A percentile compares a stretch with the other conserved stretches of the same genome.
phyloP scores from a whole-genome alignment of 1,139 yeast genomes.

The Eremothecium coryli region DNA sequence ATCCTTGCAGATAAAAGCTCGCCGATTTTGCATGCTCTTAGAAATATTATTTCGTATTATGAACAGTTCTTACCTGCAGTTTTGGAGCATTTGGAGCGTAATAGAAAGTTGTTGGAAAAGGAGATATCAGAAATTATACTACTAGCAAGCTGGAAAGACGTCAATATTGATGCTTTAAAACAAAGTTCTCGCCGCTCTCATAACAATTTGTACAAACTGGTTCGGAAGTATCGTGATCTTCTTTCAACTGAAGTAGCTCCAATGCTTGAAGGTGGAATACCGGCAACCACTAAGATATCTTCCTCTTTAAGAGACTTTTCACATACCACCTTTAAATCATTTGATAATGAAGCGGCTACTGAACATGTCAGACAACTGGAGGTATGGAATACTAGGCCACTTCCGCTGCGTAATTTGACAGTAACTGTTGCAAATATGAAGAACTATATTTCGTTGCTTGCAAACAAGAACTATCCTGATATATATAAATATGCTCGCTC shows the following conservation, averaged over 20 bases:
- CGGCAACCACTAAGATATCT: constrained; percentile 19
- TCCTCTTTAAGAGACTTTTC: constrained; percentile 9
- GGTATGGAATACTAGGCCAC: constrained; percentile 49
- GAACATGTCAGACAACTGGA: constrained; percentile 25
- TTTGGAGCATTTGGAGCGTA: constrained; percentile 36
- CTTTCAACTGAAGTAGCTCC: constrained; percentile 46
- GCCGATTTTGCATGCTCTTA: constrained; percentile 36
- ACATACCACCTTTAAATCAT: constrained; percentile 7
- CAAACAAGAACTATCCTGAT: constrained; percentile 29
- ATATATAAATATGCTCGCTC: constrained; percentile 46
- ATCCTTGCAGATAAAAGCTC: constrained; percentile 18
- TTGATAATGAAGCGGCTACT: constrained; percentile 14
- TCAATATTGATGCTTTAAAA: constrained; percentile 82
- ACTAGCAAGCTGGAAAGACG: constrained; percentile 95
- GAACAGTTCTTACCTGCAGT: constrained; percentile 51
- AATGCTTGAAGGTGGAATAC: constrained; percentile 56
- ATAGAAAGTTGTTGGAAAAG: constrained; percentile 55
- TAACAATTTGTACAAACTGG: constrained; percentile 68
- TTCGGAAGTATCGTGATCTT: constrained; percentile 68
- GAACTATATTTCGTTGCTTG: constrained; percentile 37
- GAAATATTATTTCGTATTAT: constrained; percentile 58
- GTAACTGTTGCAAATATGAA: constrained; percentile 49
- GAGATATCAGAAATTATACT: constrained; percentile 77
- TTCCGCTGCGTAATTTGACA: constrained; percentile 42
- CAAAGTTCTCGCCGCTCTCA: constrained; percentile 92